A percentile compares a stretch with the other conserved stretches of the same genome.
phyloP scores from a whole-genome alignment of 441 rosid species.

The Gossypium davidsonii region DNA sequence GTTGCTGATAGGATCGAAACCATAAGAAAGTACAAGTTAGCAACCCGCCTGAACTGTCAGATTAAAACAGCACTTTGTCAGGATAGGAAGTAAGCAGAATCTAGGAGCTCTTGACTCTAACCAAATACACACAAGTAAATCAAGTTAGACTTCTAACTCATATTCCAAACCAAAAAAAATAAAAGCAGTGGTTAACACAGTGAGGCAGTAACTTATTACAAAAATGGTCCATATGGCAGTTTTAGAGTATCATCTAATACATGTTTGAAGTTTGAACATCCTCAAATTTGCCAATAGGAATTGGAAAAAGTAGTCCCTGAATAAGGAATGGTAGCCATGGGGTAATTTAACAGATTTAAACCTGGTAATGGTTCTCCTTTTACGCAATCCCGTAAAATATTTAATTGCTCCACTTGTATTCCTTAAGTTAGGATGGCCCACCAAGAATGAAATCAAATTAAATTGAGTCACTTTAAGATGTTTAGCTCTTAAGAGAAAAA shows the following conservation, averaged over 20 bases:
- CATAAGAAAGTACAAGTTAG: slow-evolving; percentile 86
- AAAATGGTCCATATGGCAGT: not conserved
- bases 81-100: slow-evolving; percentile 19
- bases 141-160: not conserved
- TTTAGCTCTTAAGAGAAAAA: not conserved
- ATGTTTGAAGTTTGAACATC: not conserved
- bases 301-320: not conserved
- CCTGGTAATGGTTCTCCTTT: not conserved
- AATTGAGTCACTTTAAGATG: not conserved
- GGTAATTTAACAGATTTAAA: not conserved
- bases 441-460: not conserved
- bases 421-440: not conserved
- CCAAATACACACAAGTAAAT: not conserved
- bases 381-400: not conserved
- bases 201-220: not conserved
- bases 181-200: not conserved
- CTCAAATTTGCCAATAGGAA: not conserved
- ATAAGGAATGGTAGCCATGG: not conserved
- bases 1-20: slow-evolving; percentile 88
- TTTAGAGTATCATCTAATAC: not conserved
- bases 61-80: slow-evolving; percentile 30
- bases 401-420: not conserved
- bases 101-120: not conserved
- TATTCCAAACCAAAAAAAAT: not conserved
- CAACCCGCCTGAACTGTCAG: slow-evolving; percentile 99